Evolutionary conservation across 768 basidiomycete species (phyloP).

Genomic region (Coprinopsis sp.): DNA sequence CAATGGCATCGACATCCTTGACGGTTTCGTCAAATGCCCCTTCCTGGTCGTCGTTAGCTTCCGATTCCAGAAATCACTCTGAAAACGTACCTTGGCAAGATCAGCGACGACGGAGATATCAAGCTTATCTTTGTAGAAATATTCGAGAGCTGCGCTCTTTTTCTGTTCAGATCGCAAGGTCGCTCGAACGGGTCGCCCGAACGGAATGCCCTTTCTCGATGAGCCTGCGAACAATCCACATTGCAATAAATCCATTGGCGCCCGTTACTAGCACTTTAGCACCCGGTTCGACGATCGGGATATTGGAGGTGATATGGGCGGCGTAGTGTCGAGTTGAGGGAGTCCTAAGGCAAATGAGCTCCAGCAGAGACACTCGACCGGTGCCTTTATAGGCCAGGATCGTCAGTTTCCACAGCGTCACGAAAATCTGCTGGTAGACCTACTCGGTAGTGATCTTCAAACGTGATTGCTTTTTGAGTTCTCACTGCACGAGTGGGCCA

Average conservation of each 20-base stretch:
- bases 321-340: too few relatives aligned
- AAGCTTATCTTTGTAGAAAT: conserved; percentile 51
- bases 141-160: conserved; percentile 42
- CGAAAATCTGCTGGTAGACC: too few relatives aligned
- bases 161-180: conserved; percentile 60
- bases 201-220: conserved; percentile 56
- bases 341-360: too few relatives aligned
- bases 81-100: conserved; percentile 37
- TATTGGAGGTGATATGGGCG: too few relatives aligned
- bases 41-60: conserved; percentile 29
- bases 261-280: conserved; percentile 44
- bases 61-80: background rate
- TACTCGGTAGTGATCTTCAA: too few relatives aligned
- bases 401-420: too few relatives aligned
- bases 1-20: conserved; percentile 57
- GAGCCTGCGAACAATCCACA: conserved; percentile 46
- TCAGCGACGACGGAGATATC: conserved; percentile 62
- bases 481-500: too few relatives aligned
- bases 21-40: conserved; percentile 72
- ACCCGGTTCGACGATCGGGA: too few relatives aligned
- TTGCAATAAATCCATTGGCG: conserved; percentile 50
- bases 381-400: too few relatives aligned
- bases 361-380: too few relatives aligned
- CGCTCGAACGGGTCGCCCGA: conserved; percentile 55
- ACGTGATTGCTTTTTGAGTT: too few relatives aligned